These are phyloP conservation scores for Phylloporus arenicola DNA, from an alignment of 768 basidiomycete genomes.

Conservation along the genomic window DNA sequence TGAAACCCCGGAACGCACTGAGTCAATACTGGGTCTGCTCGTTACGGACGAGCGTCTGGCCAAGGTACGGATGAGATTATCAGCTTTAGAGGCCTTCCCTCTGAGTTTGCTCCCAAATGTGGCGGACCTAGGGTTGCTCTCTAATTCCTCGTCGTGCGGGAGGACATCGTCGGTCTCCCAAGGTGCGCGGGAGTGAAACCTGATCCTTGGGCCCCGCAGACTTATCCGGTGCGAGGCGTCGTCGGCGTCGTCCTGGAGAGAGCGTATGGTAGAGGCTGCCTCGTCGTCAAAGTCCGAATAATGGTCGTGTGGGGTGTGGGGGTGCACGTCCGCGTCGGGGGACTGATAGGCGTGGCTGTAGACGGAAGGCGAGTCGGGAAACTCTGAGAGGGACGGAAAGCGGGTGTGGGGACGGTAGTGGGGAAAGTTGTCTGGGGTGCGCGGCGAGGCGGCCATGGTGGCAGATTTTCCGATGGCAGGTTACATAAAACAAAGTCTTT, in stretches of 20 bases:
- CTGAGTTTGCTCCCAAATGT: constrained; percentile 28
- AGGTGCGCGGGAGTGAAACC: constrained; percentile 74
- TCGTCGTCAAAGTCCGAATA: constrained; percentile 58
- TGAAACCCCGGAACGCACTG: constrained; percentile 45
- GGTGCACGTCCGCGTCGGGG: constrained; percentile 34
- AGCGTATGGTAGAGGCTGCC: constrained; percentile 21
- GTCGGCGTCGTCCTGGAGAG: constrained; percentile 38
- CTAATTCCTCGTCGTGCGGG: constrained; percentile 43
- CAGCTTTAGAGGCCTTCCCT: constrained; percentile 27
- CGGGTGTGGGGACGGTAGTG: constrained; percentile 30
- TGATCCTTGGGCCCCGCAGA: constrained; percentile 77
- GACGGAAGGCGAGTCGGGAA: constrained; percentile 63
- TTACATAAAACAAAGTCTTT: constrained; percentile 22
- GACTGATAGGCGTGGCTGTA: constrained; percentile 61
- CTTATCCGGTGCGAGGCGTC: constrained; percentile 53
- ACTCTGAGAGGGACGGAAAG: constrained; percentile 52
- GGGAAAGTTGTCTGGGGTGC: constrained; percentile 37
- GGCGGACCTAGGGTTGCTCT: constrained; percentile 32
- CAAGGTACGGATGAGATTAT: constrained; percentile 41
- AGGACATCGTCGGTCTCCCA: constrained; percentile 64
- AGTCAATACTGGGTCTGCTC: constrained; percentile 62
- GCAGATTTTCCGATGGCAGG: not conserved
- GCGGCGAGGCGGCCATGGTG: constrained; percentile 40
- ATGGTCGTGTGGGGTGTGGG: constrained; percentile 38
- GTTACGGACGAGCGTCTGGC: constrained; percentile 39